Evolutionary conservation across 495 filamentous ascomycete genomes (phyloP), one percentile per base, ranked within the genome.

Genomic region (Penicillium fimorum): DNA sequence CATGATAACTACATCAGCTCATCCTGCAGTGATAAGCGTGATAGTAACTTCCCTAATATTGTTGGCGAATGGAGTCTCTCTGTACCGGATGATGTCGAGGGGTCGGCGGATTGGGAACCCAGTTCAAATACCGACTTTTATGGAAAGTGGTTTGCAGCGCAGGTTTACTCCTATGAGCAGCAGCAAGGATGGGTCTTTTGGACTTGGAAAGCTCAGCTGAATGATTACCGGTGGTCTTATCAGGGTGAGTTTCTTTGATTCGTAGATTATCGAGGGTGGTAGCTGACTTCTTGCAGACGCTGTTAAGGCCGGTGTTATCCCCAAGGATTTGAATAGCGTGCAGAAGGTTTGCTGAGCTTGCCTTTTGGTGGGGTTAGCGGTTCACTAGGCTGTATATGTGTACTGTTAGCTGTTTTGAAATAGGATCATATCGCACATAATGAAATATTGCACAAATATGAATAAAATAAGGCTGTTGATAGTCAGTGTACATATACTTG

Each of bases 221-320:
- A 78, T 20, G 83, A 87, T 65, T 84, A 75, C 65, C 69, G 84
- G 25, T 86, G 84, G 82, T 76, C 76, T 32, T 87, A 87, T 62
- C 60, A 79, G 54, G 70, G 70, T 70, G 56, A 40, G 62, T 60
- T 12, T 11, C 15, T 35, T 38, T 40, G 2, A 25, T 53, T 25
- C 11, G 20, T 29, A 5, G 9, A 12, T 2, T 6, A 44, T 44
- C 1, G 9, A 13, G 13, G 20, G 13, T 22, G 12, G 7, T 24
- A n/a, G 43, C 43, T 29, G 11, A 46, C 45, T 32, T 29, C 5
- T 47, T 13, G 8, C 8, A 64, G 70, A 74, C 56, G 80, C 77
- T 8, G 76, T 81, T 8, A 66, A 70, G 17, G 78, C 73, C 0
- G 76, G 78, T 15, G 74, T 77, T 24, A 80, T 84, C 47, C 81